Conservation (phyloP, 78 protist species). For the Creolimax fragrantissima region DNA sequence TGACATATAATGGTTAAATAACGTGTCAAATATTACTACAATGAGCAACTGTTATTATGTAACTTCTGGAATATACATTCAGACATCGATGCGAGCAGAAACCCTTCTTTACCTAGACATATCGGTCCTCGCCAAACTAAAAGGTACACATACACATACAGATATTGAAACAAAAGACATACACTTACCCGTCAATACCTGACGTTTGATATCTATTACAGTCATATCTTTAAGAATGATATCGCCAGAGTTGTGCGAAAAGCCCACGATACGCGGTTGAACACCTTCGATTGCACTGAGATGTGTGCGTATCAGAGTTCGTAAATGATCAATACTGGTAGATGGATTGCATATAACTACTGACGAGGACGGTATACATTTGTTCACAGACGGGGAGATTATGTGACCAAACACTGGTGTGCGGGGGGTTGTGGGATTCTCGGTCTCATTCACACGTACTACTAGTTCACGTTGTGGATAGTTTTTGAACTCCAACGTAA, state of each 20-base stretch:
- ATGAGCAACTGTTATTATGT: too few species aligned
- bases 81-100: background rate
- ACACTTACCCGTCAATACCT: background rate
- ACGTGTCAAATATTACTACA: too few species aligned
- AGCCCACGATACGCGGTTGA: background rate
- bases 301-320: background rate
- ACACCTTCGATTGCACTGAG: background rate
- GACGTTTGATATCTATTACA: background rate
- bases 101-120: too few species aligned
- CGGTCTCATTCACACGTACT: too few species aligned
- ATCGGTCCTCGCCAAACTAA: too few species aligned
- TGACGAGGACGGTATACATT: too few species aligned
- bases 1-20: too few species aligned
- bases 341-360: background rate
- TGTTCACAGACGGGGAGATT: too few species aligned
- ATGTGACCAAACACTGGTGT: too few species aligned
- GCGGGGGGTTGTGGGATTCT: too few species aligned
- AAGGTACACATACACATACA: background rate
- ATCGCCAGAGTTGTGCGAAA: background rate
- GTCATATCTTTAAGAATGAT: background rate
- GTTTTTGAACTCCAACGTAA: too few species aligned
- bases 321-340: background rate
- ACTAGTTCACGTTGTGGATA: too few species aligned
- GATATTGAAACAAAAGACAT: background rate
- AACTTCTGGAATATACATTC: background rate